A percentile compares a stretch with the other conserved stretches of the same genome.
Evolutionary conservation across 805 yeast genomes (phyloP).

Genomic region (Lipomyces japonicus): DNA sequence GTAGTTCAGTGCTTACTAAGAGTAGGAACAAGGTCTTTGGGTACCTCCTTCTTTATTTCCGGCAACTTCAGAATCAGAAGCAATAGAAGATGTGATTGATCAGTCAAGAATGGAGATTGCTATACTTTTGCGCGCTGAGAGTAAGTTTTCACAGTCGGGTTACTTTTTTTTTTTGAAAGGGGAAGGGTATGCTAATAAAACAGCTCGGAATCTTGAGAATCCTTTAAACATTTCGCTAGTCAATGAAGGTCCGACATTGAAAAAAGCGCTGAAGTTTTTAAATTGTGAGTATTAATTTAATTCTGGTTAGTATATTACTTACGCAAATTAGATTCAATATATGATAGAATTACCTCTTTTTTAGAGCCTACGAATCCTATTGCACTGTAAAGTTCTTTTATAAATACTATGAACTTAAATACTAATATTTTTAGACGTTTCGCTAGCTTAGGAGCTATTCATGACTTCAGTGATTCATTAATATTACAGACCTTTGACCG

Average conservation of each 20-base stretch:
- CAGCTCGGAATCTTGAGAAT: slow-evolving; percentile 7
- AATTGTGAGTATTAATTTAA: slow-evolving; percentile 1
- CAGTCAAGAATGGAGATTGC: slow-evolving; percentile 20
- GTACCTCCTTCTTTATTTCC: slow-evolving; percentile 17
- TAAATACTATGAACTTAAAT: neutral
- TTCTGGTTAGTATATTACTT: neutral
- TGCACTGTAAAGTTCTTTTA: slow-evolving; percentile 11
- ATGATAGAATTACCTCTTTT: slow-evolving; percentile 2
- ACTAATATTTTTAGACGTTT: slow-evolving; percentile 34
- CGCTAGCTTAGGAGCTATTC: slow-evolving; percentile 48
- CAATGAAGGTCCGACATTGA: slow-evolving; percentile 8
- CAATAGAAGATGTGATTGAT: slow-evolving; percentile 3
- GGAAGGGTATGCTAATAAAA: neutral
- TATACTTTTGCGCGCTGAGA: slow-evolving; percentile 7
- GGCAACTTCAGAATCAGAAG: slow-evolving; percentile 4
- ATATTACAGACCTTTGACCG: slow-evolving; percentile 48
- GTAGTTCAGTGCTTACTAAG: neutral
- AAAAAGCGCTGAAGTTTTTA: slow-evolving; percentile 1
- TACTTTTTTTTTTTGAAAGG: neutral
- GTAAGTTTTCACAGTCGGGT: neutral
- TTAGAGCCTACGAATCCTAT: slow-evolving; percentile 13
- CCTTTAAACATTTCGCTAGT: slow-evolving; percentile 16
- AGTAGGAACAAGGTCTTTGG: slow-evolving; percentile 14
- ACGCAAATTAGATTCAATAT: slow-evolving; percentile 5
- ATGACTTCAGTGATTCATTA: slow-evolving; percentile 48